A percentile compares a stretch with the other conserved stretches of the same genome.
phyloP scores from a whole-genome alignment of 768 basidiomycete genomes.

The Rhizopogon sp. region DNA sequence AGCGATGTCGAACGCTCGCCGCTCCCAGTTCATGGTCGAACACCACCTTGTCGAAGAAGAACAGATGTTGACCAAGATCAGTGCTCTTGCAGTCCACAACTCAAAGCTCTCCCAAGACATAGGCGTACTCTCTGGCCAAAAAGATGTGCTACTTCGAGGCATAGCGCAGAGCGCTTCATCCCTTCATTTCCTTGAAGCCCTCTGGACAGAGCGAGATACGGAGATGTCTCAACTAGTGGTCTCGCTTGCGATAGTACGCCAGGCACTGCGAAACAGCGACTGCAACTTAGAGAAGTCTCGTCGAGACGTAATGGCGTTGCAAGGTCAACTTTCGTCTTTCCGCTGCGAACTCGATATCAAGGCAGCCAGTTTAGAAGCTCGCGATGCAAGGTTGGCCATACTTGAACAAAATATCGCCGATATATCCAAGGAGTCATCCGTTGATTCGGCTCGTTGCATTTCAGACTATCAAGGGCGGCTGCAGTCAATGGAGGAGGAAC shows the following conservation, averaged over 20 bases:
- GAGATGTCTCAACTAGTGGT: constrained; percentile 16
- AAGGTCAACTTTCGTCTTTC: constrained; percentile 12
- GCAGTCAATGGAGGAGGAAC: constrained; percentile 3
- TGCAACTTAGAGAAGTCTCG: constrained; percentile 9
- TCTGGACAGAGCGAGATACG: constrained; percentile 3
- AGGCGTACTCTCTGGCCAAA: constrained; percentile 6
- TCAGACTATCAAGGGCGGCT: constrained; percentile 1
- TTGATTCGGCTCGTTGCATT: background rate
- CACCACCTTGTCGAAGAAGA: background rate
- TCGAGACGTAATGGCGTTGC: constrained; percentile 7
- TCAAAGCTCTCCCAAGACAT: constrained; percentile 10
- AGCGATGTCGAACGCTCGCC: constrained; percentile 29
- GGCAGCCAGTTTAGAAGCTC: background rate
- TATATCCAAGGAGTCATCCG: background rate
- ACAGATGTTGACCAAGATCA: constrained; percentile 6
- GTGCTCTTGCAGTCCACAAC: constrained; percentile 13
- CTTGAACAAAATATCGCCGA: constrained; percentile 8
- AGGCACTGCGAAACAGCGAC: constrained; percentile 10
- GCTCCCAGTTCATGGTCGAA: constrained; percentile 5
- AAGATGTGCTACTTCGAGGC: background rate
- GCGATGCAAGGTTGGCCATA: constrained; percentile 8
- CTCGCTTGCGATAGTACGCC: constrained; percentile 18
- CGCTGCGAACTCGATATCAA: constrained; percentile 14
- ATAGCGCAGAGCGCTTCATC: background rate
- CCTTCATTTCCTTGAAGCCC: constrained; percentile 8